phyloP scores from a whole-genome alignment of 2,329 filamentous ascomycete genomes.

The Fusarium anguioides region DNA sequence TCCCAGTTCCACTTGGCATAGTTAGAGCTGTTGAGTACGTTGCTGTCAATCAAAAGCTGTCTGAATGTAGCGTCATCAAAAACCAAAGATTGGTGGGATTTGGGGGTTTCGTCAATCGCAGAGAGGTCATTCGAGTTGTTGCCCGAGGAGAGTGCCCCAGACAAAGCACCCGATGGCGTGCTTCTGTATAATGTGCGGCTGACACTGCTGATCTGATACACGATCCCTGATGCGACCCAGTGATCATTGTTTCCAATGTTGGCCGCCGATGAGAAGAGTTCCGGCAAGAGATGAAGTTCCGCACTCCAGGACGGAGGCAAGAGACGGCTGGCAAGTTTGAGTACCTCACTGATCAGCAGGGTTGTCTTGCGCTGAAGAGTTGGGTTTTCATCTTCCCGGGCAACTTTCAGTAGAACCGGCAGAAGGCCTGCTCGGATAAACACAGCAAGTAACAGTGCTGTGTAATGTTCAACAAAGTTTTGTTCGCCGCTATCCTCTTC shows the following conservation, averaged over 20 bases:
- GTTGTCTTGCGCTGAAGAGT: slow-evolving; percentile 88
- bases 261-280: slow-evolving; percentile 81
- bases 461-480: slow-evolving; percentile 94
- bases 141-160: slow-evolving; percentile 55
- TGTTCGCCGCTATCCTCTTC: slow-evolving; percentile 78
- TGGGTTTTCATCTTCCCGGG: slow-evolving; percentile 74
- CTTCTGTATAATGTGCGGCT: slow-evolving; percentile 92
- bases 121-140: slow-evolving; percentile 61
- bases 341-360: slow-evolving; percentile 86
- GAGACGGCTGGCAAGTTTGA: slow-evolving; percentile 88
- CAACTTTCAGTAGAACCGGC: slow-evolving; percentile 69
- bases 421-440: slow-evolving; percentile 85
- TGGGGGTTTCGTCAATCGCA: slow-evolving; percentile 67
- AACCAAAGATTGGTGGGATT: slow-evolving; percentile 57
- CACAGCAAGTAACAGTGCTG: slow-evolving; percentile 84
- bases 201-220: slow-evolving; percentile 98
- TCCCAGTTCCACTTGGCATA: slow-evolving; percentile 99
- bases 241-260: slow-evolving; percentile 77
- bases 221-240: slow-evolving; percentile 86
- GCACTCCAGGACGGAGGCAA: slow-evolving; percentile 85
- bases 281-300: slow-evolving; percentile 86
- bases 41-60: slow-evolving; percentile 77
- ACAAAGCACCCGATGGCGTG: slow-evolving; percentile 60
- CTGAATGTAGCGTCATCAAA: slow-evolving; percentile 73
- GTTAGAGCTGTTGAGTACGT: slow-evolving; percentile 88